Conservation (phyloP, 108 stramenopile species). For the Asterionellopsis glacialis region DNA sequence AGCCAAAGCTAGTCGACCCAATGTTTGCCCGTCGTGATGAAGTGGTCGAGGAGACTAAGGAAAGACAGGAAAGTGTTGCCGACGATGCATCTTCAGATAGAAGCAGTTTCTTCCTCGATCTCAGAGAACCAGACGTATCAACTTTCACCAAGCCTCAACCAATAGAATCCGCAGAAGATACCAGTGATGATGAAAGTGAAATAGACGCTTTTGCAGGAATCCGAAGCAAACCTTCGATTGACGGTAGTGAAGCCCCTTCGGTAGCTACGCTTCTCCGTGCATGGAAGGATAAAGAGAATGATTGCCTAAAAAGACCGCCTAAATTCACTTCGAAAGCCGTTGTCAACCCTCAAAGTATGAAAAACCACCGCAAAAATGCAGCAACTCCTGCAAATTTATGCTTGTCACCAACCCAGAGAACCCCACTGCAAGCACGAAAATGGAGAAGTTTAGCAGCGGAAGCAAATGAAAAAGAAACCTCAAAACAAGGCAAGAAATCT, state of each 20-base stretch:
- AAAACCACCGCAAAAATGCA: constrained; percentile 6
- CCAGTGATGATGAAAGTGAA: no score
- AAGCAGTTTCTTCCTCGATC: no score
- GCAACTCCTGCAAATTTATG: constrained; percentile 5
- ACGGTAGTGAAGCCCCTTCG: not conserved
- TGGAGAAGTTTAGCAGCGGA: constrained; percentile 61
- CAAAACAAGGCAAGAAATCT: no score
- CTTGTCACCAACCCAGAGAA: constrained; percentile 22
- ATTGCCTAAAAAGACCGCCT: not conserved
- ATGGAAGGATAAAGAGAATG: not conserved
- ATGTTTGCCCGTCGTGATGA: not conserved
- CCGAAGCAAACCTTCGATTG: not conserved
- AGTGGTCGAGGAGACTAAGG: no score
- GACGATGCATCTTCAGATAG: no score
- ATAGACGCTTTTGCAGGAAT: not conserved
- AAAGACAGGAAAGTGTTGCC: no score
- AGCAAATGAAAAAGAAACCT: constrained; percentile 21
- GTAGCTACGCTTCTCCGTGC: not conserved
- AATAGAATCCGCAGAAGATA: no score
- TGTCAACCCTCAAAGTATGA: constrained; percentile 18
- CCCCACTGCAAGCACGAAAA: constrained; percentile 44
- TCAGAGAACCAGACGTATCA: no score
- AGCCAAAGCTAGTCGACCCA: not conserved
- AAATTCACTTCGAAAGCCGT: not conserved
- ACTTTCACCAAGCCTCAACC: no score